phyloP scores from a whole-genome alignment of 73 alveolate genomes.

The Paramecium primaurelia region DNA sequence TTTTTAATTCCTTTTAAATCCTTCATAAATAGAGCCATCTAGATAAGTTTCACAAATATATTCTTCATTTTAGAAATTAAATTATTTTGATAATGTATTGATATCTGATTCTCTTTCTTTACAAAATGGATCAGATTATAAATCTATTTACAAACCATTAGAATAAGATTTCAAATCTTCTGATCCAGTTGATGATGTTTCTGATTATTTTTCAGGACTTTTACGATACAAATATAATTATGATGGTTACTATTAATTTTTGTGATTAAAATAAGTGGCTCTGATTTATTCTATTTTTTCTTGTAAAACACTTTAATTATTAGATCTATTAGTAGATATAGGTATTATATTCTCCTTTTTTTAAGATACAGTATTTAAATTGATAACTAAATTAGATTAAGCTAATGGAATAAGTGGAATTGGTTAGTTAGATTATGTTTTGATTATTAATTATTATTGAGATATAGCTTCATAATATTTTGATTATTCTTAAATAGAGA shows the following conservation, averaged over 20 bases:
- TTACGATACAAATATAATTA: background rate
- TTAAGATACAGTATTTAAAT: background rate
- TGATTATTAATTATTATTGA: background rate
- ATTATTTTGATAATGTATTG: background rate
- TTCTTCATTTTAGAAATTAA: background rate
- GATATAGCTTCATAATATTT: background rate
- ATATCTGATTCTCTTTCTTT: background rate
- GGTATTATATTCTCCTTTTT: background rate
- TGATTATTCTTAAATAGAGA: background rate
- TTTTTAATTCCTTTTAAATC: background rate
- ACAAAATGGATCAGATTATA: constrained; percentile 35
- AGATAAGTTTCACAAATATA: constrained; percentile 14
- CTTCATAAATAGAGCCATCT: constrained; percentile 46
- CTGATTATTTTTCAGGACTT: background rate
- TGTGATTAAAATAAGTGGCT: background rate
- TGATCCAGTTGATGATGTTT: background rate
- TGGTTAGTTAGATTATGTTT: background rate
- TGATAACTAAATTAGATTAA: background rate
- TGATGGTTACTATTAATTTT: background rate
- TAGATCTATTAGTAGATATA: background rate
- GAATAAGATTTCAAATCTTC: background rate
- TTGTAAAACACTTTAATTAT: background rate
- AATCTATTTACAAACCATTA: background rate
- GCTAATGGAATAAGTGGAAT: background rate
- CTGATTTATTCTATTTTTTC: constrained; percentile 5